Percentiles rank a stretch among this genome's conserved stretches.
Evolutionary conservation across 75 land plant species (phyloP).

Genomic region (Isoetes taiwanensis): DNA sequence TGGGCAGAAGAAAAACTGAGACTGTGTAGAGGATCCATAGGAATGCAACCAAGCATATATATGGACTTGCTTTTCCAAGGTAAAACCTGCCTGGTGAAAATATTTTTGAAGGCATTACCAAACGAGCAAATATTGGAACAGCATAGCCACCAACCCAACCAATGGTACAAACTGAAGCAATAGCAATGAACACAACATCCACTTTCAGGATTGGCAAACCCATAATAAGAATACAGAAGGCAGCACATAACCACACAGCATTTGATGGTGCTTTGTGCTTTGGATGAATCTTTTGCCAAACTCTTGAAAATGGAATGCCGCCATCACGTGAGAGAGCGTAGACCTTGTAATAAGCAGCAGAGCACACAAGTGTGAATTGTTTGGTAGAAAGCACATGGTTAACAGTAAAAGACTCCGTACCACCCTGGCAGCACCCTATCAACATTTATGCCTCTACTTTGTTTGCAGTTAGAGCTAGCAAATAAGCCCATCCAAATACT

Average conservation of each 20-base stretch:
- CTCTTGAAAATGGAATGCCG: slow-evolving; percentile 61
- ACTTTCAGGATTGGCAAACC: slow-evolving; percentile 74
- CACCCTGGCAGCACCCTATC: too few species aligned
- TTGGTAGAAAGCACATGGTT: too few species aligned
- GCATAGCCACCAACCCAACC: slow-evolving; percentile 97
- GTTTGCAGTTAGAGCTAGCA: slow-evolving; percentile 73
- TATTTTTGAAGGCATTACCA: slow-evolving; percentile 45
- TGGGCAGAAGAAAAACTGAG: slow-evolving; percentile 64
- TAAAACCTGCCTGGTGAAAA: slow-evolving; percentile 75
- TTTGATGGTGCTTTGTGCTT: slow-evolving; percentile 64
- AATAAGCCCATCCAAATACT: slow-evolving; percentile 76
- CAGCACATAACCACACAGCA: slow-evolving; percentile 72
- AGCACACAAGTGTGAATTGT: too few species aligned
- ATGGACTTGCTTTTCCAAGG: slow-evolving; percentile 54
- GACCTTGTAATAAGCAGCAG: too few species aligned
- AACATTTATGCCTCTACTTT: too few species aligned
- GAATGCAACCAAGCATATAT: slow-evolving; percentile 58
- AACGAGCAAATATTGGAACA: slow-evolving; percentile 77
- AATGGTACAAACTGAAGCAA: slow-evolving; percentile 74
- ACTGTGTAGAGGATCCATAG: slow-evolving; percentile 86
- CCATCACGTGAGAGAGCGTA: slow-evolving; percentile 81
- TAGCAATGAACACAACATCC: slow-evolving; percentile 77
- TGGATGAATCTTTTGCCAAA: slow-evolving; percentile 60
- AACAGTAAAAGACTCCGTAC: too few species aligned
- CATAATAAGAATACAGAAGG: slow-evolving; percentile 47